Conservation (phyloP, 345 rosid species). For the Camelina hispida region DNA sequence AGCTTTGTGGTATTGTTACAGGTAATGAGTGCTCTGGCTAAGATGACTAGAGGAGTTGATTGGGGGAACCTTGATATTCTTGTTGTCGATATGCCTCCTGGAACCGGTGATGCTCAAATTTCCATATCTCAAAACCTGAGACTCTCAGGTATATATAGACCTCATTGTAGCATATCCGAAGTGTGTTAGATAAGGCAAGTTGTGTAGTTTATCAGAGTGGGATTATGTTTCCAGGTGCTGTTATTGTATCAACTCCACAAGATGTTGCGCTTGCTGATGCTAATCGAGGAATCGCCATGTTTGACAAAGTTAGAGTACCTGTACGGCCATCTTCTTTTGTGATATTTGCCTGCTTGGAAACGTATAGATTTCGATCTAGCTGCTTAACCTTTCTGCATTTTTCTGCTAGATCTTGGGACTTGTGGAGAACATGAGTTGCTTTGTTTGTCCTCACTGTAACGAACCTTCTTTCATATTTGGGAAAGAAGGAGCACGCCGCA, state of each 20-base stretch:
- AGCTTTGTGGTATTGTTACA: conserved; percentile 37
- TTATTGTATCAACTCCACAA: conserved; percentile 97
- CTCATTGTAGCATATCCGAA: not conserved
- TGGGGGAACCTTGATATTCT: conserved; percentile 80
- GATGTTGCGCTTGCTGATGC: conserved; percentile 96
- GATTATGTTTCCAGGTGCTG: conserved; percentile 60
- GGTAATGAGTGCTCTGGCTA: conserved; percentile 81
- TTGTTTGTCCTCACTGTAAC: conserved; percentile 81
- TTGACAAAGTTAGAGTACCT: conserved; percentile 89
- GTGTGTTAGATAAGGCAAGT: not conserved
- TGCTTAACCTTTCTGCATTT: conserved; percentile 25
- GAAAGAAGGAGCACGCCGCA: conserved; percentile 65
- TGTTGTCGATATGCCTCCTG: conserved; percentile 89
- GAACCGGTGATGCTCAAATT: conserved; percentile 81
- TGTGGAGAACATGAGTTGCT: conserved; percentile 97
- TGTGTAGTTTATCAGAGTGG: conserved; percentile 4
- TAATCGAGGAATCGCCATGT: conserved; percentile 85
- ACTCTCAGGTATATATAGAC: conserved; percentile 61
- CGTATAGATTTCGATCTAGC: not conserved
- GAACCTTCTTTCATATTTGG: conserved; percentile 91
- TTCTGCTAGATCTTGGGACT: conserved; percentile 76
- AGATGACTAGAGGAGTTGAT: conserved; percentile 72
- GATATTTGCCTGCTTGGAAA: not conserved
- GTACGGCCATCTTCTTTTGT: conserved; percentile 52
- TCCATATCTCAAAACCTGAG: conserved; percentile 71